Evolutionary conservation across 805 yeast species (phyloP), one percentile per base, ranked within the genome.

Genomic region (Candida nitratophila): DNA sequence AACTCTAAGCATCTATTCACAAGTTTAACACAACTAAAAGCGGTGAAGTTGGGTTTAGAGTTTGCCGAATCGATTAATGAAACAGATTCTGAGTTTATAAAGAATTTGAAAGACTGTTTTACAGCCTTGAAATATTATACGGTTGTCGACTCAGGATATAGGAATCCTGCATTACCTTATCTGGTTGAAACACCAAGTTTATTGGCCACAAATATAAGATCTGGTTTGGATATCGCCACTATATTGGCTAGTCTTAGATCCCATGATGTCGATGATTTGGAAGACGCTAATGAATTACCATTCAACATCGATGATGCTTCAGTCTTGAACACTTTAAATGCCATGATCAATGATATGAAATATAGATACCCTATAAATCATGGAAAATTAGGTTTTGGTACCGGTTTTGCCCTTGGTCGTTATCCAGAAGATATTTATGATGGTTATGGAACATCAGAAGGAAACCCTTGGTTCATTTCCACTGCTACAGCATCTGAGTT

Each of bases 361-460:
- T 60, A 68, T 34, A 65, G 93, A 44, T 90, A 84, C 57, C 95
- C 96, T 5, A 74, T 91, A 34, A 91, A 91, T 63, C 77, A 73
- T 46, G 59, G 64, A 22, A 63, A 66, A 40, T 59, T 71, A 22
- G 68, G 69, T 2, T 55, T 66, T 34, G 63, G 46, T 6, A 54
- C 63, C 3, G 85, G 84, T 3, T 81, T 82, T 41, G 96, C 84
- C 0, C 63, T 90, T 43, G 98, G 98, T 3, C 73, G 98, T 57
- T 90, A 90, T 57, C 96, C 97, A 1, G 98, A 90, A 57, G 98
- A 90, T 63, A 60, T 83, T 10, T 90, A 90, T 61, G 83, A 90
- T 60, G 96, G 96, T 0, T 65, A 69, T 47, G 80, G 79, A 0
- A 68, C 74, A 0, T 70, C 82, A 29, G 87, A 82, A 53, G 97